Conservation (phyloP, 768 basidiomycete genomes). For the Tylopilus balloui region DNA sequence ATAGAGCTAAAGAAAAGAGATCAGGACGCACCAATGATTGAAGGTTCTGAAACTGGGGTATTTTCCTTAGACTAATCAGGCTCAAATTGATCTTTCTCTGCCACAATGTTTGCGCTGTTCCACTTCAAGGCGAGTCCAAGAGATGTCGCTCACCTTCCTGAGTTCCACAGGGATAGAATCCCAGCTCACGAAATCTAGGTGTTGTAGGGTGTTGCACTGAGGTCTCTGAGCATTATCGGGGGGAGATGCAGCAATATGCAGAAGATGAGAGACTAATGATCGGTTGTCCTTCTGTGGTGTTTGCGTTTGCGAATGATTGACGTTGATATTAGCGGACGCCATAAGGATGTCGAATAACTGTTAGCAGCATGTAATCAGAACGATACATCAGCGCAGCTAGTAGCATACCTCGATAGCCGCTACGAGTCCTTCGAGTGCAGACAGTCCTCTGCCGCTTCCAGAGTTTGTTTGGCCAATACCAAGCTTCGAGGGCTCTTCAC, state of each 20-base stretch:
- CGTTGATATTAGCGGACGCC: slow-evolving; percentile 12
- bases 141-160: slow-evolving; percentile 44
- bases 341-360: slow-evolving; percentile 38
- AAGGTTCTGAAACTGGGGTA: slow-evolving; percentile 49
- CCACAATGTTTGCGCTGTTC: background rate
- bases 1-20: background rate
- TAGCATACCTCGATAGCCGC: slow-evolving; percentile 60
- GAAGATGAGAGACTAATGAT: slow-evolving; percentile 40
- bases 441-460: slow-evolving; percentile 51
- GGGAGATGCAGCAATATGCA: slow-evolving; percentile 56
- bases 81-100: slow-evolving; percentile 61
- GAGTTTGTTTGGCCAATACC: slow-evolving; percentile 56
- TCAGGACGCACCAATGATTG: slow-evolving; percentile 42
- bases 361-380: slow-evolving; percentile 29
- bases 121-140: background rate
- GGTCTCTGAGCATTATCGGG: slow-evolving; percentile 56
- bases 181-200: slow-evolving; percentile 54
- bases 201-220: slow-evolving; percentile 44
- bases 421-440: slow-evolving; percentile 66
- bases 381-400: background rate
- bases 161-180: slow-evolving; percentile 56
- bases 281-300: slow-evolving; percentile 27
- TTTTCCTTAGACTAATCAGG: slow-evolving; percentile 43
- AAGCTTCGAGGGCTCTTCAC: slow-evolving; percentile 42
- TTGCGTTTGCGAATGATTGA: slow-evolving; percentile 15